Percentiles rank a stretch among this genome's conserved stretches.
Evolutionary conservation across 2,329 filamentous ascomycete genomes (phyloP).

Genomic region (Penicillium sp.): DNA sequence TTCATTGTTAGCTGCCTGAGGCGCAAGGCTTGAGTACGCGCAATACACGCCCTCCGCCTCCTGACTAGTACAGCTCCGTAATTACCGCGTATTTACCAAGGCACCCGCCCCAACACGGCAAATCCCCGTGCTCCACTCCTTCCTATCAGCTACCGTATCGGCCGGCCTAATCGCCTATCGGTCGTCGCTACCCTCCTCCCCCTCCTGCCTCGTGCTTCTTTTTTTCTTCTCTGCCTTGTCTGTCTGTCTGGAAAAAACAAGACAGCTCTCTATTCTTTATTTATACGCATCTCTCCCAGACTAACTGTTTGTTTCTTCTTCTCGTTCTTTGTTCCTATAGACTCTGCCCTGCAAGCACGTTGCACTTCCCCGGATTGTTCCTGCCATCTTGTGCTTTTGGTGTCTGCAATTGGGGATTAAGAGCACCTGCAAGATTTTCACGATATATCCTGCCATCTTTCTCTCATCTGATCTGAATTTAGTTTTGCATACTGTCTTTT

Average conservation of each 20-base stretch:
- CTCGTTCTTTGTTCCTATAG: neutral
- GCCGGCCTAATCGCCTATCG: constrained; percentile 9
- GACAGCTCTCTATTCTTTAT: neutral
- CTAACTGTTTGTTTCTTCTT: neutral
- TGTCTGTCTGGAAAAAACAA: constrained; percentile 10
- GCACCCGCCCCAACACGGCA: constrained; percentile 9
- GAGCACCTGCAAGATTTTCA: neutral
- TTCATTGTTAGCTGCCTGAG: no score
- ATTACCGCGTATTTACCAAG: neutral
- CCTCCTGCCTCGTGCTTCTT: constrained; percentile 1
- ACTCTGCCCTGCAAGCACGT: neutral
- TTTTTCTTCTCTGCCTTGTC: constrained; percentile 11
- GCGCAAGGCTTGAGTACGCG: no score
- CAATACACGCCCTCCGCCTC: no score
- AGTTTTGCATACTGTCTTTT: neutral
- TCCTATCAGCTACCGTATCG: constrained; percentile 10
- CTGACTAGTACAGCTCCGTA: neutral
- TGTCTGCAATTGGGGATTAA: neutral
- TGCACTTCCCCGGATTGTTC: neutral
- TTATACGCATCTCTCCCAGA: neutral
- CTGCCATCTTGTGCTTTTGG: neutral
- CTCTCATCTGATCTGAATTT: no score
- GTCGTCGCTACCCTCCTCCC: constrained; percentile 16
- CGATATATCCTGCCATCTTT: neutral
- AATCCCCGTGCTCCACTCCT: constrained; percentile 8